Evolutionary conservation across 2,329 filamentous ascomycete genomes (phyloP), one percentile per base, ranked within the genome.

Genomic region (Fusarium neocosmosporiellum): DNA sequence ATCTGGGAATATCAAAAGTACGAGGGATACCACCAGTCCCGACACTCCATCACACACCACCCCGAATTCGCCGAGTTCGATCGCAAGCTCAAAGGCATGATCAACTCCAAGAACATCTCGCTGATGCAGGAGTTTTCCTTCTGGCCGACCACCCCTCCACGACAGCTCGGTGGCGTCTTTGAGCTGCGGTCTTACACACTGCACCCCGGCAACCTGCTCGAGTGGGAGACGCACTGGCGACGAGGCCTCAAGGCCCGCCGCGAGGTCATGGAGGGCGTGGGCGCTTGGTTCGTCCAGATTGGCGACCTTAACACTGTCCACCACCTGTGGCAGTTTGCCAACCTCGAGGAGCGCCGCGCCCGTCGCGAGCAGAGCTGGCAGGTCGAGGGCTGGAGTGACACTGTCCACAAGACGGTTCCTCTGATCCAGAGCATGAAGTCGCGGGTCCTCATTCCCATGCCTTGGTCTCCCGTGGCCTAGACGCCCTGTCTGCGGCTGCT

Each of bases 1-100:
- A 99, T 99, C 79, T 99, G 96, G 96, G 96, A 99, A 83, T 99
- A 99, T 83, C 95, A 98, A 84, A 93, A 95, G 78, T 99, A 98
- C 84, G 89, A 95, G 77, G 96, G 96, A 69, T 98, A 98, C 83
- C 96, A 99, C 83, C 91, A 93, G 69, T 98, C 96, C 22, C 88
- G 98, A 54, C 90, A 98, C 85, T 90, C 89, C 76, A 98, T 98
- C 75, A 91, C 94, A 69, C 86, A 88, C 76, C 94, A 97, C 78
- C 93, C 94, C 71, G 94, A 95, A 20, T 98, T 94, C 81, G 85
- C 91, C 75, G 92, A 89, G 11, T 98, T 98, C 80, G 94, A 98
- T 81, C 86, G 86, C 71, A 93, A 96, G 84, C 91, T 99, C 60
- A 95, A 95, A 83, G 88, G 86, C n/a, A 86, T 98, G 70, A 96